A percentile compares a stretch with the other conserved stretches of the same genome.
These are phyloP conservation scores for Chlorencoelia australis DNA, from an alignment of 2,329 filamentous ascomycete species.

Conservation along the genomic window DNA sequence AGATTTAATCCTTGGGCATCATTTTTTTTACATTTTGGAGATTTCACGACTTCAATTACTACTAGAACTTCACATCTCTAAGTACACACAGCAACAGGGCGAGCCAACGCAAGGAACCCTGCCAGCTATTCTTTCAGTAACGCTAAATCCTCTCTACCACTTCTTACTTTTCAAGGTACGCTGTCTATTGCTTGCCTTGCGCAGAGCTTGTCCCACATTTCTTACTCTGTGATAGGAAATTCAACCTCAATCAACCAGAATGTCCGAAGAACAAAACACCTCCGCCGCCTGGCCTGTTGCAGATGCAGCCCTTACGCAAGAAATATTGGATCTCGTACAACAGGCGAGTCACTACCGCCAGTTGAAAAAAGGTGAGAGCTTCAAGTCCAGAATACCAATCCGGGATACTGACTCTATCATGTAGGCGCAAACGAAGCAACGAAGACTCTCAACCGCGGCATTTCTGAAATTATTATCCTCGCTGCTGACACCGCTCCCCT, in stretches of 20 bases:
- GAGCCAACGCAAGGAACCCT: slow-evolving; percentile 55
- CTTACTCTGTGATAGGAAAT: slow-evolving; percentile 5
- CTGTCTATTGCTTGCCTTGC: too few relatives aligned
- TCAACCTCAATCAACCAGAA: slow-evolving; percentile 12
- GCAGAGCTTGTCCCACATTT: too few relatives aligned
- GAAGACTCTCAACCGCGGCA: slow-evolving; percentile 85
- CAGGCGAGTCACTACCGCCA: slow-evolving; percentile 49
- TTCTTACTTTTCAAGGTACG: too few relatives aligned
- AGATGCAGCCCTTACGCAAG: slow-evolving; percentile 64
- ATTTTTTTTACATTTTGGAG: too few relatives aligned
- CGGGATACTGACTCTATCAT: too few relatives aligned
- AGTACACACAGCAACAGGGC: slow-evolving; percentile 38
- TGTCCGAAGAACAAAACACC: slow-evolving; percentile 28
- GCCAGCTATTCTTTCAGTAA: too few relatives aligned
- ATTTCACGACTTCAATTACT: slow-evolving; percentile 5
- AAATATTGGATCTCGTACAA: slow-evolving; percentile 74
- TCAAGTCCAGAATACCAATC: too few relatives aligned
- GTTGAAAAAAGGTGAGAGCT: slow-evolving; percentile 88
- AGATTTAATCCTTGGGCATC: too few relatives aligned
- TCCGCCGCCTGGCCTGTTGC: slow-evolving; percentile 33
- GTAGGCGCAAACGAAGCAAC: slow-evolving; percentile 76
- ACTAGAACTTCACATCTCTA: slow-evolving; percentile 6
- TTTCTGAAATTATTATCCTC: slow-evolving; percentile 79
- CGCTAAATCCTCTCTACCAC: too few relatives aligned
- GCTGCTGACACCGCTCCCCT: slow-evolving; percentile 82